Conservation (phyloP, 2,329 filamentous ascomycete genomes). For the Fusarium xyrophilum region DNA sequence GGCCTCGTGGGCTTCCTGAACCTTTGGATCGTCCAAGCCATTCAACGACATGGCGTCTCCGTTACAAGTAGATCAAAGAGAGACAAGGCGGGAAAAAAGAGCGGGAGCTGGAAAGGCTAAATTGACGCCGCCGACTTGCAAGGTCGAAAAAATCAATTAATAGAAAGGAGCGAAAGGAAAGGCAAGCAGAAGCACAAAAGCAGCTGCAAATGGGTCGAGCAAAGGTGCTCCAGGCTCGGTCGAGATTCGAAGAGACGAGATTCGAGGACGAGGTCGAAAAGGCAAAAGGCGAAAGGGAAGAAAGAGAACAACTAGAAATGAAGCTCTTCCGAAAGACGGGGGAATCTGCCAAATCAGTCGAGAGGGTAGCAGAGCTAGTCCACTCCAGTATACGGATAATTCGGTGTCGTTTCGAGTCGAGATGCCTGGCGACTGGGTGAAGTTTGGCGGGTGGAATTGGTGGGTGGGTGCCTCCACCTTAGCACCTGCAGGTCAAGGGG, state of each 20-base stretch:
- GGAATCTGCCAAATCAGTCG: conserved; percentile 29
- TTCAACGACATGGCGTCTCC: conserved; percentile 82
- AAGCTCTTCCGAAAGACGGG: conserved; percentile 34
- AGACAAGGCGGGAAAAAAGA: conserved; percentile 5
- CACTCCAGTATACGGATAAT: conserved; percentile 33
- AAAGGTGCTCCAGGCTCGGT: conserved; percentile 11
- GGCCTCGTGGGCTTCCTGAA: conserved; percentile 84
- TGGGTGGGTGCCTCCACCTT: conserved; percentile 18
- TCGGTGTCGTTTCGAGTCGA: conserved; percentile 30
- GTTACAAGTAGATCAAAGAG: conserved; percentile 21
- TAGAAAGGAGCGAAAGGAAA: conserved; percentile 23
- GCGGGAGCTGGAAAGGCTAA: conserved; percentile 6
- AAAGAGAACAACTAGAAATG: conserved; percentile 14
- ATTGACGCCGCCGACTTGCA: conserved; percentile 4
- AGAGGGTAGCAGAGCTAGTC: conserved; percentile 19
- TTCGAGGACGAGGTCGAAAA: not conserved
- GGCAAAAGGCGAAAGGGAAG: conserved; percentile 7
- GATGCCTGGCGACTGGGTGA: conserved; percentile 6
- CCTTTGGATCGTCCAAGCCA: conserved; percentile 81
- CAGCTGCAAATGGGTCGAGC: conserved; percentile 7
- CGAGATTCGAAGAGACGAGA: conserved; percentile 1
- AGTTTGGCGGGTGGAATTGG: conserved; percentile 15
- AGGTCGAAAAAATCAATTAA: conserved; percentile 7
- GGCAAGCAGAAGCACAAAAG: conserved; percentile 6
- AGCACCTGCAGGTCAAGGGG: conserved; percentile 32